phyloP scores from a whole-genome alignment of 345 rosid species.

The Sisymbrium irio region DNA sequence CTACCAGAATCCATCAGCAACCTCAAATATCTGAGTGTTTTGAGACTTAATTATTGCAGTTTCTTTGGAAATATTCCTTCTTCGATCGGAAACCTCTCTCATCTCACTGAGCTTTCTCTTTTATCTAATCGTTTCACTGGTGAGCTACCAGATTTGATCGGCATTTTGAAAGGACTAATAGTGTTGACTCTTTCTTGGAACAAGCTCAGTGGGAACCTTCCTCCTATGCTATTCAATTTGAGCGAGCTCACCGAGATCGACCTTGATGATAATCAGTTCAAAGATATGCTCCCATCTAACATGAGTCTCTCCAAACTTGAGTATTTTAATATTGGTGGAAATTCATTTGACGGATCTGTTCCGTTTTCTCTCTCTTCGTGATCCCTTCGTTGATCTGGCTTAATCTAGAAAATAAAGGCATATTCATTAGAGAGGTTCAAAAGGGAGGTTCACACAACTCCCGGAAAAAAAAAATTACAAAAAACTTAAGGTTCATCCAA shows the following conservation, averaged over 20 bases:
- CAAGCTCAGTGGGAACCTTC: background rate
- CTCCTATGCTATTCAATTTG: background rate
- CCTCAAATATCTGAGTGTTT: background rate
- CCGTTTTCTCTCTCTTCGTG: conserved; percentile 13
- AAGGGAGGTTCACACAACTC: too few relatives aligned
- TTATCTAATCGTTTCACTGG: conserved; percentile 41
- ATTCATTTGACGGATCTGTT: background rate
- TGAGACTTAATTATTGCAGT: rapidly evolving
- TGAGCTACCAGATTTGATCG: conserved; percentile 7
- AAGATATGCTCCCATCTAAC: conserved; percentile 20
- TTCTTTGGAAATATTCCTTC: too few relatives aligned
- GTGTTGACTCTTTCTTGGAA: background rate
- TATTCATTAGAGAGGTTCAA: too few relatives aligned
- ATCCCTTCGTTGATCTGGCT: background rate
- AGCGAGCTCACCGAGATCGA: background rate
- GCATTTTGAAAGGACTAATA: background rate
- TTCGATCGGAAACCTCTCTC: conserved; percentile 28
- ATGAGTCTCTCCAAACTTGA: conserved; percentile 11
- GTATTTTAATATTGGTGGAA: background rate
- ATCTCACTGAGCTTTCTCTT: conserved; percentile 22
- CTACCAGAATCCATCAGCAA: background rate
- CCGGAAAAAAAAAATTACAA: too few relatives aligned
- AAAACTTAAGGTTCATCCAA: too few relatives aligned
- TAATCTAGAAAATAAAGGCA: background rate
- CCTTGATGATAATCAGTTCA: background rate